Evolutionary conservation across 768 basidiomycete species (phyloP), one percentile per base, ranked within the genome.

Genomic region (Boletus rubroflammeus): DNA sequence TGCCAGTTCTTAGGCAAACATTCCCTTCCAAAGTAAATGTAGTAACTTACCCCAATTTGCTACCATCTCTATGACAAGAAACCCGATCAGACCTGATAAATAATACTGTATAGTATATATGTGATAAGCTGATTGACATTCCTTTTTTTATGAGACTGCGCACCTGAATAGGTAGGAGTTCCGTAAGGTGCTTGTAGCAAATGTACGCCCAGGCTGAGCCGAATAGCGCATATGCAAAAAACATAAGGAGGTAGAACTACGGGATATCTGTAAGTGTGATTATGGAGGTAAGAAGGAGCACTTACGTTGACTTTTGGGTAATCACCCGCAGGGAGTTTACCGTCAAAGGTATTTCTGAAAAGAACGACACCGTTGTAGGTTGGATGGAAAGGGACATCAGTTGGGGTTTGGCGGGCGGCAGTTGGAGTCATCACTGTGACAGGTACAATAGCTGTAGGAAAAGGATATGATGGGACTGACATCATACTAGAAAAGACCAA

Each of bases 231-330:
- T 98, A 98, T n/a, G 86, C 73, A 36, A 93, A 64, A 69, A 90
- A 89, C 81, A 98, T 85, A 23, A 72, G 69, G 51, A 93, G 81
- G 73, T 97, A 97, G 72, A 97, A 97, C 93, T 95, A 36, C 26
- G 39, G 10, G 11, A 10, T 2, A 28, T 52, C 25, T 44, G 19
- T 1, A 47, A 41, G 34, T 36, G 19, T 31, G 40, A 29, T 26
- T 25, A 47, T 39, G 17, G 50, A 38, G 61, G 23, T 19, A 42
- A 47, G 23, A 19, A 44, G 19, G 44, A n/a, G 9, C 32, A 70
- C 90, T 63, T 69, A 97, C 94, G 54, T 83, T 87, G 68, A 98
- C 90, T 83, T 98, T 98, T 11, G 97, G 97, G 71, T 98, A 97
- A 68, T 99, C 97, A 6, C 90, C 81, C 6, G 95, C 94, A 13